phyloP scores from a whole-genome alignment of 1,284 basidiomycete genomes.

The Puccinia hordei region DNA sequence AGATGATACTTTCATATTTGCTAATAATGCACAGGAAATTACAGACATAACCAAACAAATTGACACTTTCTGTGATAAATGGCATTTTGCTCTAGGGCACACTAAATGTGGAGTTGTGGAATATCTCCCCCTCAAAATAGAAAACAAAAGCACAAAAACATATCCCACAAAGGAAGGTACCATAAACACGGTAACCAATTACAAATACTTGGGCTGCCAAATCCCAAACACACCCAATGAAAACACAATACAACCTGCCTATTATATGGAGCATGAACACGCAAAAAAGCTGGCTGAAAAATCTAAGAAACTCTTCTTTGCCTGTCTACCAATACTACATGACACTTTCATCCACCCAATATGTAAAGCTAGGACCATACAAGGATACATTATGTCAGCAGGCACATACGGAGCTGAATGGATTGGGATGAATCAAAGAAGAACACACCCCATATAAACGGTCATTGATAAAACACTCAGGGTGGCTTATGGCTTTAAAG shows the following conservation, averaged over 20 bases:
- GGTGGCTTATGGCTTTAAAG: neutral
- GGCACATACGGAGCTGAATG: constrained; percentile 5
- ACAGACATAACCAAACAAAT: neutral
- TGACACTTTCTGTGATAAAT: neutral
- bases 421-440: too few species aligned
- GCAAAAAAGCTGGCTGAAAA: neutral
- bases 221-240: neutral
- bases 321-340: neutral
- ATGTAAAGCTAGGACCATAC: neutral
- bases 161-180: too few species aligned
- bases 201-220: constrained; percentile 6
- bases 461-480: neutral
- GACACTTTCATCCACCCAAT: neutral
- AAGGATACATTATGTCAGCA: neutral
- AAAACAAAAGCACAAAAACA: too few species aligned
- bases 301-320: neutral
- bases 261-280: neutral
- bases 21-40: neutral
- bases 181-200: too few species aligned
- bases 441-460: neutral
- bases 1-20: constrained; percentile 31
- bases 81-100: too few species aligned
- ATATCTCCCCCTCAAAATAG: accelerated
- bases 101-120: too few species aligned
- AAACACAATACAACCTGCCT: too few species aligned